These are phyloP conservation scores for Sphaerosporella brunnea DNA, from an alignment of 495 filamentous ascomycete species.

Conservation along the genomic window DNA sequence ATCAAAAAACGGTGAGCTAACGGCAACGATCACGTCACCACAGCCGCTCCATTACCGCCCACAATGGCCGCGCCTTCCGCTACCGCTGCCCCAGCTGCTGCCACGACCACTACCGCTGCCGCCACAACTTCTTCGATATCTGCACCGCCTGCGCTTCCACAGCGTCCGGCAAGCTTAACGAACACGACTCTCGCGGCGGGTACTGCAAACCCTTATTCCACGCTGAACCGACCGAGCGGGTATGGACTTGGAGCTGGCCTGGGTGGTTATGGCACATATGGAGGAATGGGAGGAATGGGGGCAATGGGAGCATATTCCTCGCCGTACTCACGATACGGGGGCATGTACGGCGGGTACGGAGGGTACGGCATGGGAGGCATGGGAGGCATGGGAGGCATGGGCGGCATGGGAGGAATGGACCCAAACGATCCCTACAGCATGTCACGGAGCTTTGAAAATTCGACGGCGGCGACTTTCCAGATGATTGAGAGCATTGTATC, in stretches of 20 bases:
- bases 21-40: too few species aligned
- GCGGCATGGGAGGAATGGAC: conserved; percentile 38
- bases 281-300: conserved; percentile 30
- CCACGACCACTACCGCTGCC: conserved; percentile 30
- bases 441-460: conserved; percentile 74
- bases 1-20: too few species aligned
- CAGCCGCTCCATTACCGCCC: conserved; percentile 1
- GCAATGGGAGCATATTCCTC: conserved; percentile 32
- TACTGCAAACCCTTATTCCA: conserved; percentile 44
- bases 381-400: conserved; percentile 39
- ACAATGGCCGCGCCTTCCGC: conserved; percentile 28
- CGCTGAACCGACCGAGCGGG: conserved; percentile 37
- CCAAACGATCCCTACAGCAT: conserved; percentile 87
- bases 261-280: conserved; percentile 20
- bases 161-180: conserved; percentile 56
- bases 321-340: conserved; percentile 34
- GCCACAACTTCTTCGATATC: conserved; percentile 29
- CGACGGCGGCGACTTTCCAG: conserved; percentile 94
- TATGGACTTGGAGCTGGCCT: conserved; percentile 27
- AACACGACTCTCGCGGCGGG: conserved; percentile 44
- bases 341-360: conserved; percentile 48
- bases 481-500: conserved; percentile 97
- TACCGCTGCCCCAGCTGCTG: conserved; percentile 26
- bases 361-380: conserved; percentile 38
- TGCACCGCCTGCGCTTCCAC: conserved; percentile 55